phyloP scores from a whole-genome alignment of 345 rosid genomes.

The Bruguiera sexangula region DNA sequence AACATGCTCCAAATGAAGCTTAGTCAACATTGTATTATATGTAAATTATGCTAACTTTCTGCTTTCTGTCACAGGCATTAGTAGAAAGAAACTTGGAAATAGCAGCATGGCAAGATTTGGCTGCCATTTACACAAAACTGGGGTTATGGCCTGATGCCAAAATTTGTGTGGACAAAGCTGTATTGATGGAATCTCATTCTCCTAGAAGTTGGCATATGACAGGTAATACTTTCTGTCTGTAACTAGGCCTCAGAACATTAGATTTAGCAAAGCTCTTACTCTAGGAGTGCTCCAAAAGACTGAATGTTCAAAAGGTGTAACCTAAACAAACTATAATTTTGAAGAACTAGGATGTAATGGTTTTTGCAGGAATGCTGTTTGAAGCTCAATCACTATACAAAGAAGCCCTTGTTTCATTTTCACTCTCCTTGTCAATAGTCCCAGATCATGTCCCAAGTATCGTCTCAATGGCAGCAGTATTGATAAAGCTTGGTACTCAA shows the following conservation, averaged over 20 bases:
- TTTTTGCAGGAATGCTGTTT: constrained; percentile 56
- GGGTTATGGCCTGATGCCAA: constrained; percentile 69
- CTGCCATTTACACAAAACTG: constrained; percentile 57
- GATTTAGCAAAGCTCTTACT: neutral
- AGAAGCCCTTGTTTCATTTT: constrained; percentile 72
- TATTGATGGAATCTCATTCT: constrained; percentile 52
- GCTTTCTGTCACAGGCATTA: constrained; percentile 36
- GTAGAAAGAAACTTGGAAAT: constrained; percentile 51
- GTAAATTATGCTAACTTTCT: neutral
- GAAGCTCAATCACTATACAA: constrained; percentile 66
- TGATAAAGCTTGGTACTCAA: constrained; percentile 54
- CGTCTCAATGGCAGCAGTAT: constrained; percentile 65
- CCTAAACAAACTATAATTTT: neutral
- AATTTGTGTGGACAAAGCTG: constrained; percentile 70
- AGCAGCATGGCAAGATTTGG: constrained; percentile 84
- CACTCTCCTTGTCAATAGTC: constrained; percentile 59
- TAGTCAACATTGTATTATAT: neutral
- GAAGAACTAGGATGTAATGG: neutral
- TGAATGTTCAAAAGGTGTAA: too few relatives aligned
- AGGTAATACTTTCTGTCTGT: constrained; percentile 37
- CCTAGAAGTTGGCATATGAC: constrained; percentile 77
- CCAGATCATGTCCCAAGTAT: constrained; percentile 84
- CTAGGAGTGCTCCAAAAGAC: too few relatives aligned
- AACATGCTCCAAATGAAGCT: neutral
- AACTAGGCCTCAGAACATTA: neutral